Conservation (phyloP, 345 rosid genomes). For the Diplotaxis tenuifolia region DNA sequence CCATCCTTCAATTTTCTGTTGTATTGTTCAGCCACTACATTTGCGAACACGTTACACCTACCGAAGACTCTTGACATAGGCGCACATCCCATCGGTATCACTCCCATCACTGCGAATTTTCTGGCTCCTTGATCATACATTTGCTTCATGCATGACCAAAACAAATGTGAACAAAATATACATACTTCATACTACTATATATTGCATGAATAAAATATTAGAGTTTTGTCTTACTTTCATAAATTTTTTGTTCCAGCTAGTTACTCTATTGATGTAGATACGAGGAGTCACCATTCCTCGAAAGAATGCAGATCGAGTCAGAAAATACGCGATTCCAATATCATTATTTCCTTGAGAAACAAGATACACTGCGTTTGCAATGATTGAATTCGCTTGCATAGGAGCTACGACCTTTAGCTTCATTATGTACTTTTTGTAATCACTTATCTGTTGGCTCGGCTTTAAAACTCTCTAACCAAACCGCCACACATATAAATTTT, state of each 20-base stretch:
- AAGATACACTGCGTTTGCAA: slow-evolving; percentile 41
- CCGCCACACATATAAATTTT: not conserved
- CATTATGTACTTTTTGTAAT: slow-evolving; percentile 45
- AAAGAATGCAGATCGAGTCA: slow-evolving; percentile 20
- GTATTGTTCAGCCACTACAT: slow-evolving; percentile 14
- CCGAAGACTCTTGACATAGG: slow-evolving; percentile 26
- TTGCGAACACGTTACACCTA: slow-evolving; percentile 17
- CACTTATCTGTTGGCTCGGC: slow-evolving; percentile 43
- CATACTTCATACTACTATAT: slow-evolving; percentile 1
- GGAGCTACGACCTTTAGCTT: slow-evolving; percentile 32
- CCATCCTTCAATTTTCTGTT: slow-evolving; percentile 16
- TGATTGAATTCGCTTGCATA: slow-evolving; percentile 29
- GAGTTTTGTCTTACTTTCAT: slow-evolving; percentile 38
- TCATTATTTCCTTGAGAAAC: slow-evolving; percentile 57
- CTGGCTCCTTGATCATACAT: slow-evolving; percentile 33
- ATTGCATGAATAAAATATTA: not conserved
- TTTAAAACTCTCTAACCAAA: slow-evolving; percentile 46
- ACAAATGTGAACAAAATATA: not conserved
- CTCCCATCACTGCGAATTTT: slow-evolving; percentile 37
- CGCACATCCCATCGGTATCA: slow-evolving; percentile 35
- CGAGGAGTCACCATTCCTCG: slow-evolving; percentile 27
- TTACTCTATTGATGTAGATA: slow-evolving; percentile 45
- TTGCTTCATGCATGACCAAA: slow-evolving; percentile 16
- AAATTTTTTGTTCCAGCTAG: slow-evolving; percentile 37
- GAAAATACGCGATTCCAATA: slow-evolving; percentile 52